A percentile compares a stretch with the other conserved stretches of the same genome.
These are phyloP conservation scores for Pseudocercospora crystallina DNA, from an alignment of 2,329 filamentous ascomycete species.

Conservation along the genomic window DNA sequence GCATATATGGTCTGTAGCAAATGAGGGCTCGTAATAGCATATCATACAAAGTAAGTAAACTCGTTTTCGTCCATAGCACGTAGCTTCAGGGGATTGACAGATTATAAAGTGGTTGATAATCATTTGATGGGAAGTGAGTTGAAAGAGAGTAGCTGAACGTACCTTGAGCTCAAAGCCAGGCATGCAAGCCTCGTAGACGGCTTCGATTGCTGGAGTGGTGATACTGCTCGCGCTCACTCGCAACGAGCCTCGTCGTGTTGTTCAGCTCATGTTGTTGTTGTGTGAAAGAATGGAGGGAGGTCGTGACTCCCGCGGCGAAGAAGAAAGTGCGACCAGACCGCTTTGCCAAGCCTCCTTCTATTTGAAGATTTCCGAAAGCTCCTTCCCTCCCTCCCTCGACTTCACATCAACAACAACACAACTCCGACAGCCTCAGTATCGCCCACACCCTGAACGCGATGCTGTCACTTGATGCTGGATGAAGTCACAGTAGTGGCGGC, in stretches of 20 bases:
- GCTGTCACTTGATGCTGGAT: too few relatives aligned
- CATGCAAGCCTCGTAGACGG: too few relatives aligned
- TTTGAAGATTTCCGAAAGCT: constrained; percentile 8
- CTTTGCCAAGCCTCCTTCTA: background rate
- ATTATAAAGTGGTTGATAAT: constrained; percentile 65
- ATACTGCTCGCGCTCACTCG: constrained; percentile 3
- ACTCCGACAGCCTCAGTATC: too few relatives aligned
- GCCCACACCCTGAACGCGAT: too few relatives aligned
- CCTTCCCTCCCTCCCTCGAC: constrained; percentile 5
- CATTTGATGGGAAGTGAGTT: constrained; percentile 31
- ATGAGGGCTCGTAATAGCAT: background rate
- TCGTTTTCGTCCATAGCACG: constrained; percentile 55
- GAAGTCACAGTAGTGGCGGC: too few relatives aligned
- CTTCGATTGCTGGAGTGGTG: too few relatives aligned
- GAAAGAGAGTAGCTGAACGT: background rate
- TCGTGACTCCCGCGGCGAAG: too few relatives aligned
- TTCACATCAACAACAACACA: constrained; percentile 7
- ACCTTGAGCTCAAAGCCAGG: constrained; percentile 10
- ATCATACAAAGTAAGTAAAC: constrained; percentile 46
- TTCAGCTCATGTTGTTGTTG: constrained; percentile 22
- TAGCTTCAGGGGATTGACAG: constrained; percentile 80
- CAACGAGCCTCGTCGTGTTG: constrained; percentile 6
- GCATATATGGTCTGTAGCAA: background rate
- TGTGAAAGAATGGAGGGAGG: background rate
- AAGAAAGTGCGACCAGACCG: too few relatives aligned